phyloP scores from a whole-genome alignment of 805 yeast genomes.

The Ogataea ganodermae region DNA sequence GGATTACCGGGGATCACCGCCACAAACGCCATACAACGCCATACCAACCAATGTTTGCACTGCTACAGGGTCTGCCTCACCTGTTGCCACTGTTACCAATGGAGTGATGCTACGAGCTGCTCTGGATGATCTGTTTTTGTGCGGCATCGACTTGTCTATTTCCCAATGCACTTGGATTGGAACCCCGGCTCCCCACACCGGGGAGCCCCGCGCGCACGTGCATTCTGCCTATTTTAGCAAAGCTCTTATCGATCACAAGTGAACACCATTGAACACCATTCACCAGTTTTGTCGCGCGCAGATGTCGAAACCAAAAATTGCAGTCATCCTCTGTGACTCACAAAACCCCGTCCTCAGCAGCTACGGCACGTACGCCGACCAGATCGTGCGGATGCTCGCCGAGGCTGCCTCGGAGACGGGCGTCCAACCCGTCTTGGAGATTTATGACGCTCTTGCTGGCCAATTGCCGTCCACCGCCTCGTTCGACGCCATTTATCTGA shows the following conservation, averaged over 20 bases:
- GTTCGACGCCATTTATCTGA: neutral
- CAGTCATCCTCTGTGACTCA: too few species aligned
- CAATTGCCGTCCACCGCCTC: neutral
- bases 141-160: too few species aligned
- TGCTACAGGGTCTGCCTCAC: too few species aligned
- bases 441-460: neutral
- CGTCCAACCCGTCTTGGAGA: neutral
- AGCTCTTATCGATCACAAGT: neutral
- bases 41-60: too few species aligned
- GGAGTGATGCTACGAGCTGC: too few species aligned
- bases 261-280: neutral
- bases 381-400: neutral
- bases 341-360: neutral
- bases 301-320: too few species aligned
- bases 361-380: neutral
- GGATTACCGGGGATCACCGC: neutral
- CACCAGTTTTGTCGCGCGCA: neutral
- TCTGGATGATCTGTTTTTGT: too few species aligned
- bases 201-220: neutral
- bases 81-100: too few species aligned
- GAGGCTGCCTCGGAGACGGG: neutral
- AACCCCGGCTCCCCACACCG: neutral
- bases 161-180: too few species aligned
- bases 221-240: neutral
- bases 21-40: neutral